Evolutionary conservation across 176 grass and related monocot species (phyloP).

Genomic region (Themeda triandra): DNA sequence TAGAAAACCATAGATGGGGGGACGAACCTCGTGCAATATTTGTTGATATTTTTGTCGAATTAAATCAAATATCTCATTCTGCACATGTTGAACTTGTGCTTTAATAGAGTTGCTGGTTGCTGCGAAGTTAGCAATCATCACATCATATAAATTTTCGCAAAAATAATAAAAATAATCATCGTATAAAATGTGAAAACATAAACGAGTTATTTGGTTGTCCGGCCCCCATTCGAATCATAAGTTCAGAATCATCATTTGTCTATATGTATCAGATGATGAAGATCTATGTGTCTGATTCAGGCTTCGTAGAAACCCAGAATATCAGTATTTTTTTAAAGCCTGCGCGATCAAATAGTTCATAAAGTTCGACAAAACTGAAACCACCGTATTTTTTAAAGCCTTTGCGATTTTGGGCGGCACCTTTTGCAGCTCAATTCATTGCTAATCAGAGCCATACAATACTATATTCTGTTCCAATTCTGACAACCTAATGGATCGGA

Average conservation of each 20-base stretch:
- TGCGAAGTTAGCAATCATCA: not conserved
- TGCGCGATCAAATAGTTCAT: too few species aligned
- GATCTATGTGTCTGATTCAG: constrained; percentile 9
- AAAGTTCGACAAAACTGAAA: not conserved
- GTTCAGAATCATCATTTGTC: not conserved
- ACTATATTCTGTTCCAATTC: not conserved
- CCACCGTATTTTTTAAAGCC: not conserved
- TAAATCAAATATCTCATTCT: not conserved
- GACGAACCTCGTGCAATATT: too few species aligned
- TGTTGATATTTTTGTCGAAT: not conserved
- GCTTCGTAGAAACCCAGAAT: constrained; percentile 32
- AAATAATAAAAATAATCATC: too few species aligned
- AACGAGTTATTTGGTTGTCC: not conserved
- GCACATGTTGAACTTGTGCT: too few species aligned
- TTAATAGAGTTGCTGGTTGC: not conserved
- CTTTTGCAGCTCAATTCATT: constrained; percentile 3
- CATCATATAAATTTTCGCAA: too few species aligned
- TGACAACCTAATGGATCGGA: not conserved
- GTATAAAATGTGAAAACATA: not conserved
- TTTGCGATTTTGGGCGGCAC: not conserved
- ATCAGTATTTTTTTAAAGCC: not conserved
- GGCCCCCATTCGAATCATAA: not conserved
- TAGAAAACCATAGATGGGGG: too few species aligned
- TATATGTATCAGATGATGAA: not conserved
- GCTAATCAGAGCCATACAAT: not conserved